phyloP scores from a whole-genome alignment of 495 filamentous ascomycete species.

The Amorphotheca resinae region DNA sequence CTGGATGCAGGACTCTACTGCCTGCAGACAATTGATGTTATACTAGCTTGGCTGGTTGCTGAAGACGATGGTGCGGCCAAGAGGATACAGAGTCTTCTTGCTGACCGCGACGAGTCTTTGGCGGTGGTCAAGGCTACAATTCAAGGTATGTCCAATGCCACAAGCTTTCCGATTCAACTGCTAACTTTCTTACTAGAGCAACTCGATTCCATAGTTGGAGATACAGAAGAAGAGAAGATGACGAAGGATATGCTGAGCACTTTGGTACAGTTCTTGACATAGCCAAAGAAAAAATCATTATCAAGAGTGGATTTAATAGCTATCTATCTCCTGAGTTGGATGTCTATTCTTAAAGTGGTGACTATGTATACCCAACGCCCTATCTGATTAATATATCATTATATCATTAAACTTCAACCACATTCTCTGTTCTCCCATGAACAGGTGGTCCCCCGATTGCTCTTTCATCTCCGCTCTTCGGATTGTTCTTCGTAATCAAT shows the following conservation, averaged over 20 bases:
- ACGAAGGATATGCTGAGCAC: constrained; percentile 57
- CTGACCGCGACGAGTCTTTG: constrained; percentile 54
- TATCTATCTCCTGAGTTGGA: too few relatives aligned
- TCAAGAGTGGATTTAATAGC: background rate
- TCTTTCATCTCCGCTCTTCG: constrained; percentile 18
- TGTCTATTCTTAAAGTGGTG: background rate
- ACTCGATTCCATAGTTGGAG: constrained; percentile 44
- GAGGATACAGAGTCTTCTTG: constrained; percentile 50
- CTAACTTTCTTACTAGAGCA: constrained; percentile 23
- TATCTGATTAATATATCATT: background rate
- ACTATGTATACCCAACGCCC: background rate
- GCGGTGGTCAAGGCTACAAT: constrained; percentile 53
- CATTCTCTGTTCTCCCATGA: background rate
- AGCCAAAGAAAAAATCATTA: constrained; percentile 3
- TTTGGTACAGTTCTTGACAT: constrained; percentile 41
- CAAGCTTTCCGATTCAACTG: background rate
- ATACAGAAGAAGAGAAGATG: constrained; percentile 42
- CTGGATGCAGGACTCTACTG: constrained; percentile 80
- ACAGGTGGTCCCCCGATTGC: constrained; percentile 5
- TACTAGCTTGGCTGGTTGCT: constrained; percentile 84
- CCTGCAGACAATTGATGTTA: constrained; percentile 75
- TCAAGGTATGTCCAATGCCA: constrained; percentile 38
- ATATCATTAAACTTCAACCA: too few relatives aligned
- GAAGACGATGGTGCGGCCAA: constrained; percentile 73
- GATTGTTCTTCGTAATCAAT: constrained; percentile 9